phyloP scores from a whole-genome alignment of 441 rosid species.

The Hura crepitans region DNA sequence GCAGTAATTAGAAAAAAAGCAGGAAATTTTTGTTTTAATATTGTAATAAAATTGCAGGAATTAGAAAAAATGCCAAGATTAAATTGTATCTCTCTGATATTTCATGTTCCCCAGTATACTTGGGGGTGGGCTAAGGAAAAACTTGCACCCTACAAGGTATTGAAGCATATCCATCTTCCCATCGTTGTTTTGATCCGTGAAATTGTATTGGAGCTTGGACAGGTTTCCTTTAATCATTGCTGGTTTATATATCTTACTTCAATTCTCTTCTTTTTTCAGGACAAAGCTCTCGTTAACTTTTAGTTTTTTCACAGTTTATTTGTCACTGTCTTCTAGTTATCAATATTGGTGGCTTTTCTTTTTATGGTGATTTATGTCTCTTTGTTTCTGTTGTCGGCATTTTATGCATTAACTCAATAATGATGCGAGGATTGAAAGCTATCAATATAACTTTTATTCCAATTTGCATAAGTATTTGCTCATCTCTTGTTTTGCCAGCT shows the following conservation, averaged over 20 bases:
- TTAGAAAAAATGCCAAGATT: too few species aligned
- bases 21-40: too few species aligned
- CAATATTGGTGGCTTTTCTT: neutral
- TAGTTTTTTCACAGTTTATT: neutral
- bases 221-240: neutral
- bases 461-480: neutral
- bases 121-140: slow-evolving; percentile 83
- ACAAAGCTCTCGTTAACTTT: neutral
- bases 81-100: too few species aligned
- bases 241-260: neutral
- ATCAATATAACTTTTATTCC: neutral
- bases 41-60: too few species aligned
- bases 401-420: neutral
- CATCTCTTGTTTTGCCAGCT: slow-evolving; percentile 40
- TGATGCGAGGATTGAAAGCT: neutral
- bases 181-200: neutral
- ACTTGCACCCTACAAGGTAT: slow-evolving; percentile 98
- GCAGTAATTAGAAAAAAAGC: too few species aligned
- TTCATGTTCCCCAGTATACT: too few species aligned
- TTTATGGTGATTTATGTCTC: neutral
- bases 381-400: neutral
- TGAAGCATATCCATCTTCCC: slow-evolving; percentile 9
- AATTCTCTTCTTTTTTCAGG: neutral
- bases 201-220: neutral
- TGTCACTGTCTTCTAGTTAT: too few species aligned